These are phyloP conservation scores for Bacterosira constricta DNA, from an alignment of 108 stramenopile species.

Conservation along the genomic window DNA sequence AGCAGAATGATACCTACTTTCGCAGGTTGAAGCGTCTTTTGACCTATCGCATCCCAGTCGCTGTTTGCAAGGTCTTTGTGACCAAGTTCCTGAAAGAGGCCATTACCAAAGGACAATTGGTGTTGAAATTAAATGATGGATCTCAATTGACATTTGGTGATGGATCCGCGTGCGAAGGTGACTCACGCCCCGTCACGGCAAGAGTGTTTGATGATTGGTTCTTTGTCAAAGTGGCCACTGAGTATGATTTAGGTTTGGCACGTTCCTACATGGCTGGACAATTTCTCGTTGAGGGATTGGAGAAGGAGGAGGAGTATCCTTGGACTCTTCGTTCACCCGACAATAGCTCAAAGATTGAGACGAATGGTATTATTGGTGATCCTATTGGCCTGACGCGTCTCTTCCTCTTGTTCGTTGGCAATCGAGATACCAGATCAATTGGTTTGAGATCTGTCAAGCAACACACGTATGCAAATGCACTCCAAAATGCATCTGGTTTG, in stretches of 20 bases:
- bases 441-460: constrained; percentile 58
- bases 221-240: constrained; percentile 91
- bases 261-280: constrained; percentile 91
- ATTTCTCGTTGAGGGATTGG: constrained; percentile 77
- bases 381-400: constrained; percentile 80
- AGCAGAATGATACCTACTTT: constrained; percentile 32
- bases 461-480: constrained; percentile 61
- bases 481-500: constrained; percentile 75
- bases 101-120: constrained; percentile 63
- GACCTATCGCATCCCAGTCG: constrained; percentile 65
- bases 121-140: constrained; percentile 80
- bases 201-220: constrained; percentile 91
- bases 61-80: constrained; percentile 64
- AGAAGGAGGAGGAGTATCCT: constrained; percentile 59
- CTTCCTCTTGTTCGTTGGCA: constrained; percentile 86
- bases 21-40: constrained; percentile 50
- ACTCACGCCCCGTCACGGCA: constrained; percentile 66
- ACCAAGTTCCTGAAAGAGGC: constrained; percentile 65
- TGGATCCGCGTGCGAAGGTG: constrained; percentile 57
- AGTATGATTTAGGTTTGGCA: constrained; percentile 92
- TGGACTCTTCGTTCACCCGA: constrained; percentile 45
- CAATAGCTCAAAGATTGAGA: constrained; percentile 44
- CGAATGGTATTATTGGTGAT: constrained; percentile 71
- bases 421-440: constrained; percentile 65
- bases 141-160: constrained; percentile 71